Percentiles rank a stretch among this genome's conserved stretches.
phyloP scores from a whole-genome alignment of 345 rosid species.

The Kandelia obovata region DNA sequence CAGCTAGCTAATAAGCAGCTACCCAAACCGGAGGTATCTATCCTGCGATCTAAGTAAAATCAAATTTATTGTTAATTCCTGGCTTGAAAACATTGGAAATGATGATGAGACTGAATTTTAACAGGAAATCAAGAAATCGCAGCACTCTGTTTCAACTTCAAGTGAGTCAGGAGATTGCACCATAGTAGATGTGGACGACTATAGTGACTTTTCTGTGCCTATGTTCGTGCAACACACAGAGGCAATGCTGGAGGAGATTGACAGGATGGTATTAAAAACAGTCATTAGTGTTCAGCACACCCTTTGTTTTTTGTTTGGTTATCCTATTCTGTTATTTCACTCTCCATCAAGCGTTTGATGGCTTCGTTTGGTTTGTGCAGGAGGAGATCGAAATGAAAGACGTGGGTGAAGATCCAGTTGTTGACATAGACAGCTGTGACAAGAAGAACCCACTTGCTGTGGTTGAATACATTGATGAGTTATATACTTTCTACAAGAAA shows the following conservation, averaged over 20 bases:
- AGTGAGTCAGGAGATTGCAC: conserved; percentile 37
- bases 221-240: conserved; percentile 86
- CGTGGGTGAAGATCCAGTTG: conserved; percentile 41
- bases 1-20: conserved; percentile 67
- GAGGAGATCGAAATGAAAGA: conserved; percentile 92
- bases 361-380: conserved; percentile 28
- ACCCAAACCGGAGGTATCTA: conserved; percentile 44
- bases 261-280: conserved; percentile 63
- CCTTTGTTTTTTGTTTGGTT: background rate
- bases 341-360: background rate
- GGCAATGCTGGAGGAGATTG: conserved; percentile 85
- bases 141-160: conserved; percentile 20
- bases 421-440: conserved; percentile 73
- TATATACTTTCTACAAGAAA: conserved; percentile 62
- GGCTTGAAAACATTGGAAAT: background rate
- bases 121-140: conserved; percentile 48
- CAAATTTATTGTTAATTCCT: conserved; percentile 3
- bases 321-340: background rate
- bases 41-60: conserved; percentile 3
- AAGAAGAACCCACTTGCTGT: conserved; percentile 73
- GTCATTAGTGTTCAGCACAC: too few relatives aligned
- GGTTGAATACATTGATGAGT: conserved; percentile 72
- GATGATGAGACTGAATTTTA: background rate
- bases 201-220: conserved; percentile 57
- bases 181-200: conserved; percentile 51